Evolutionary conservation across 306 rosid species (phyloP).

Genomic region (Lathyrus tuberosus): DNA sequence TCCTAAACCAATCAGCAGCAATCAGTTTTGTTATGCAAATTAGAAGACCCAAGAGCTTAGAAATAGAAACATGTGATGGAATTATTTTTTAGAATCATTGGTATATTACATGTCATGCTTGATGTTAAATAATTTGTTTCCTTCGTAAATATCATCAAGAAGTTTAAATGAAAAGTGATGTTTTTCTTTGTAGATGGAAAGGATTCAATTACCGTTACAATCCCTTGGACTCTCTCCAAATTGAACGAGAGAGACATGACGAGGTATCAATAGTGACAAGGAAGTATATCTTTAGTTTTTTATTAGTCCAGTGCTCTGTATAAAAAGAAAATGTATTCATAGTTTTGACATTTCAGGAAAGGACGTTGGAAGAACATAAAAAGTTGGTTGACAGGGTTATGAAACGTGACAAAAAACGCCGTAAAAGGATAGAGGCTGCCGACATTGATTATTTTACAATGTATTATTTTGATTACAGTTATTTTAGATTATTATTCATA

Average conservation of each 20-base stretch:
- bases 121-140: too few relatives aligned
- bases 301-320: background rate
- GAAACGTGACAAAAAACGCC: constrained; percentile 50
- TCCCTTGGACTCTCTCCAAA: constrained; percentile 60
- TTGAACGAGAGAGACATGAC: constrained; percentile 62
- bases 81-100: too few relatives aligned
- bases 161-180: too few relatives aligned
- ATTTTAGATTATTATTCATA: too few relatives aligned
- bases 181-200: too few relatives aligned
- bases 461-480: too few relatives aligned
- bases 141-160: too few relatives aligned
- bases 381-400: constrained; percentile 66
- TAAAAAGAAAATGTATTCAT: background rate
- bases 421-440: constrained; percentile 68
- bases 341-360: constrained; percentile 57
- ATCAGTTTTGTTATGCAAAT: too few relatives aligned
- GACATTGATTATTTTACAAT: constrained; percentile 84
- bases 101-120: too few relatives aligned
- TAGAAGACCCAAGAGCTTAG: too few relatives aligned
- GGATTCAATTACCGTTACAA: constrained; percentile 59
- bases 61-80: too few relatives aligned
- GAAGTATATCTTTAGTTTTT: background rate
- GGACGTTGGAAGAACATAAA: constrained; percentile 45
- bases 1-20: too few relatives aligned
- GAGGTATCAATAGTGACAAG: constrained; percentile 52